phyloP scores from a whole-genome alignment of 306 rosid genomes.

The Senna siamea region DNA sequence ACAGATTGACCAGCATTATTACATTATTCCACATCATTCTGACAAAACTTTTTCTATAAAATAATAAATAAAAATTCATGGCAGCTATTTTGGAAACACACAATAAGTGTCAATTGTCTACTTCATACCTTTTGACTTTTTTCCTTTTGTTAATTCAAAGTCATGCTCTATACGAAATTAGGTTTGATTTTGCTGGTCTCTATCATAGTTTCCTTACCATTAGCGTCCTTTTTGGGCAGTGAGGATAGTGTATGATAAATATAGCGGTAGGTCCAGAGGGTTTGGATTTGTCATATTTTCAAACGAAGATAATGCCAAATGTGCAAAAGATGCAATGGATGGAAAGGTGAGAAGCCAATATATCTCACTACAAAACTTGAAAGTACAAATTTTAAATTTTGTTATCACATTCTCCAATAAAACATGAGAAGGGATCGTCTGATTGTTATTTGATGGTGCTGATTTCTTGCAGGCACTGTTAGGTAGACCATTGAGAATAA shows the following conservation, averaged over 20 bases:
- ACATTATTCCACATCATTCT: background rate
- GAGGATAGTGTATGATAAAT: conserved; percentile 78
- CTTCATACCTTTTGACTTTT: conserved; percentile 10
- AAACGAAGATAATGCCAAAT: conserved; percentile 63
- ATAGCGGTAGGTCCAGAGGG: conserved; percentile 88
- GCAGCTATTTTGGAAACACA: background rate
- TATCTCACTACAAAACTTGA: background rate
- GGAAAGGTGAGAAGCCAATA: conserved; percentile 65
- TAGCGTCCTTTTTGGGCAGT: conserved; percentile 43
- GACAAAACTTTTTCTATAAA: no score
- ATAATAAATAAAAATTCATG: background rate
- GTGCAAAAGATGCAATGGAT: conserved; percentile 92
- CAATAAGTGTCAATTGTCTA: background rate
- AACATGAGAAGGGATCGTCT: background rate
- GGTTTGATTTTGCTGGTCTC: conserved; percentile 18
- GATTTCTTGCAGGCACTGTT: conserved; percentile 68
- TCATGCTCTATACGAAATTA: background rate
- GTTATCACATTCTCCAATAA: background rate
- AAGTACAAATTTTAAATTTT: background rate
- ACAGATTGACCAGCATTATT: background rate
- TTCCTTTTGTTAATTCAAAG: background rate
- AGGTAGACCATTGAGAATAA: conserved; percentile 83
- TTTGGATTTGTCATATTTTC: conserved; percentile 82
- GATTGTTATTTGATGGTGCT: conserved; percentile 16
- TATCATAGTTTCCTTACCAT: conserved; percentile 19